Conservation (phyloP, 805 yeast species). For the Wickerhamomyces pijperi region DNA sequence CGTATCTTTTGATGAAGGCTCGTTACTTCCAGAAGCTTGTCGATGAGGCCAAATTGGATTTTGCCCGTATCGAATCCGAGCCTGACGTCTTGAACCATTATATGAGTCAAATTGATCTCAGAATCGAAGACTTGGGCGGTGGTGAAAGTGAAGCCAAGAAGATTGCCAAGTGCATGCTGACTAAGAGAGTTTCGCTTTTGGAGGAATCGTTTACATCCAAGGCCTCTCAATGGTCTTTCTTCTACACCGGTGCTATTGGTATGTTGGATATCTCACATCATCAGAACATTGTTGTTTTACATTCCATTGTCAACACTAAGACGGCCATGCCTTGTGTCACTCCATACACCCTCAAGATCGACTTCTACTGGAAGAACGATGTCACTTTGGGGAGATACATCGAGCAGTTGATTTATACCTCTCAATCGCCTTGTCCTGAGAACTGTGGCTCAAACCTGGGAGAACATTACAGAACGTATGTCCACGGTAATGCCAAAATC, state of each 20-base stretch:
- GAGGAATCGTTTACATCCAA: conserved; percentile 21
- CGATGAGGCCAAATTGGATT: conserved; percentile 11
- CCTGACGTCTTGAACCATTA: conserved; percentile 13
- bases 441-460: conserved; percentile 63
- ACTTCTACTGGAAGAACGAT: conserved; percentile 85
- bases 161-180: conserved; percentile 21
- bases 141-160: conserved; percentile 20
- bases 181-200: conserved; percentile 20
- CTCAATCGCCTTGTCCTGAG: conserved; percentile 59
- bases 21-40: conserved; percentile 37
- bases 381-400: conserved; percentile 82
- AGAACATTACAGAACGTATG: conserved; percentile 80
- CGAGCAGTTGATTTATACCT: conserved; percentile 66
- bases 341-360: conserved; percentile 75
- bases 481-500: conserved; percentile 76
- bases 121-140: conserved; percentile 2
- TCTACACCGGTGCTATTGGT: conserved; percentile 38
- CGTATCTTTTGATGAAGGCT: conserved; percentile 46
- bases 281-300: conserved; percentile 67
- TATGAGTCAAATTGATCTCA: conserved; percentile 17
- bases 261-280: conserved; percentile 63
- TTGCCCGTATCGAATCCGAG: conserved; percentile 13
- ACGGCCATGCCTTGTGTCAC: conserved; percentile 90
- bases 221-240: conserved; percentile 59
- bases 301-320: conserved; percentile 71